phyloP scores from a whole-genome alignment of 2,329 filamentous ascomycete species.

The Botrytis fragariae region DNA sequence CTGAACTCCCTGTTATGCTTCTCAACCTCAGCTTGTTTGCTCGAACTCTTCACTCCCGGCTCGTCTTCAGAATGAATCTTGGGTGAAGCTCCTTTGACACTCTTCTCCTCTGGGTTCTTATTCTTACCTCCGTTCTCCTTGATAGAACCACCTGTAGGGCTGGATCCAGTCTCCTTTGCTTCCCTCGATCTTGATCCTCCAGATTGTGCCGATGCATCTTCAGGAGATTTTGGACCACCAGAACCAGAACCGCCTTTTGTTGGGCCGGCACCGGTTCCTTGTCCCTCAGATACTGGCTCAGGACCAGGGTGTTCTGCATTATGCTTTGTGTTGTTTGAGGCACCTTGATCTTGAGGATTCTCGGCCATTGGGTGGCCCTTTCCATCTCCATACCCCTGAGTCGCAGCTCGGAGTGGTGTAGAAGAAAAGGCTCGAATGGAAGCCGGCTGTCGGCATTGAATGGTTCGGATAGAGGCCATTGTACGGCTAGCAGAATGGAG shows the following conservation, averaged over 20 bases:
- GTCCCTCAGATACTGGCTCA: constrained; percentile 42
- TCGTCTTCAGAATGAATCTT: constrained; percentile 29
- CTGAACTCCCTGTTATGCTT: constrained; percentile 59
- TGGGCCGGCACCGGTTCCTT: constrained; percentile 41
- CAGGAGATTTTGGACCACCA: constrained; percentile 30
- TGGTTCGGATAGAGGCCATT: background rate
- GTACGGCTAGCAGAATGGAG: background rate
- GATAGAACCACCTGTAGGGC: constrained; percentile 34
- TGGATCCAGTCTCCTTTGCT: constrained; percentile 41
- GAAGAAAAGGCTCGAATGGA: constrained; percentile 27
- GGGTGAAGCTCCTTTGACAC: constrained; percentile 20
- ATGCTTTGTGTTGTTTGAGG: constrained; percentile 37
- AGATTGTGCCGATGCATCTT: constrained; percentile 41
- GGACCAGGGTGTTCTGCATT: constrained; percentile 46
- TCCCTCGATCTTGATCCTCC: constrained; percentile 44
- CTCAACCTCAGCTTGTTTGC: constrained; percentile 56
- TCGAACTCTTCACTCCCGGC: constrained; percentile 34
- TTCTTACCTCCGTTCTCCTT: constrained; percentile 33
- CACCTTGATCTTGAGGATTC: constrained; percentile 41
- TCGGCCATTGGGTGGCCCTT: constrained; percentile 41
- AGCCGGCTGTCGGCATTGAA: constrained; percentile 21
- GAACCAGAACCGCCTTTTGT: constrained; percentile 38
- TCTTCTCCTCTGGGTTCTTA: background rate
- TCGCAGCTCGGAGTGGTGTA: constrained; percentile 19
- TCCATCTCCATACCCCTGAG: constrained; percentile 44